Base-by-base conservation (phyloP, 345 rosid genomes). In the Ricinus communis region DNA sequence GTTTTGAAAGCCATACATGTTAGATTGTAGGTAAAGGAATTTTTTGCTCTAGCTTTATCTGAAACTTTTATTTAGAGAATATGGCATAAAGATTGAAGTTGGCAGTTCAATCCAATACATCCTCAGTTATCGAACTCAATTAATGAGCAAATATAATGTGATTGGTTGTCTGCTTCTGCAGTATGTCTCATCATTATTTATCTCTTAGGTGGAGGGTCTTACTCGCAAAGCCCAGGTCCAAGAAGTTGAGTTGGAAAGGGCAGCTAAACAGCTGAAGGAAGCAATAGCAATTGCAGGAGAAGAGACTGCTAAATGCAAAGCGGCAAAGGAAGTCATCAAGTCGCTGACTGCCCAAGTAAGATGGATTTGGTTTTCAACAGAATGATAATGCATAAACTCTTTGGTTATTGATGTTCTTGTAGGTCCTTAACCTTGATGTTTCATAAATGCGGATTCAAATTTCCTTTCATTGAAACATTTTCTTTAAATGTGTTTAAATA, bases 311-410 rank as follows among this genome's bases (percentile, higher is more conserved):
- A 93, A 90, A 85, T 91, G 98, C 88, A 91, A 91, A 79, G 98
- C 96, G 62, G 98, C 99, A 66, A 96, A 96, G 74, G 99, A 96
- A 87, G 99, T 96, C 74, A 96, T 96, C 85, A 96, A 90, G 85
- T 91, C 98, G 1, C 91, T 93, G 55, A 96, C 99, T 60, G 93
- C 92, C 74, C 98, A 95, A 81, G 99, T 95, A 92, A 89, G 86
- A 56, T 56, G 36, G 10, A 49, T 52, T 45, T 69, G 10, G 30
- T 50, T 28, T 47, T 16, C 56, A 49, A 22, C 7, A 9, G 9
- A 13, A 36, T n/a, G n/a, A 27, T 50, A 18, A 36, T 41, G 1
- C 22, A 27, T 47, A n/a, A 11, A 14, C 10, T 50, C 10, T 55
- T 19, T 61, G 28, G 33, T 62, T 62, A 58, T 33, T 71, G 8